Evolutionary conservation across 257 asterid genomes (phyloP).

Genomic region (Asclepias syriaca): DNA sequence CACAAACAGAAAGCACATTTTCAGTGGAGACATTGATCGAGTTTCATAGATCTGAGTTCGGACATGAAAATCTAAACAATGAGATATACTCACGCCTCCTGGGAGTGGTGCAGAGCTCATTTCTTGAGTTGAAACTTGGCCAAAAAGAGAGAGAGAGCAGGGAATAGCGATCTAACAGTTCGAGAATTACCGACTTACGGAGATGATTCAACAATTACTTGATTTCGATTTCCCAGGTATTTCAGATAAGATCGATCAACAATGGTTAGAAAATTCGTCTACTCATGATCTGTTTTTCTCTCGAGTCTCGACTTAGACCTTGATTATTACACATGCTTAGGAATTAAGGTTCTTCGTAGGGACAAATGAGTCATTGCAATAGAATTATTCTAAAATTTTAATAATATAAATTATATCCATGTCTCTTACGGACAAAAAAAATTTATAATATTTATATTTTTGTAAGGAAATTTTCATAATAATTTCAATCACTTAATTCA

Average conservation of each 20-base stretch:
- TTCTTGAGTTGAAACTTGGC: constrained; percentile 11
- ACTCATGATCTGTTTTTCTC: not conserved
- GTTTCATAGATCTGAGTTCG: constrained; percentile 13
- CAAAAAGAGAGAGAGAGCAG: not conserved
- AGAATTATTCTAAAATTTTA: not conserved
- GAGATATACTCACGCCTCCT: constrained; percentile 23
- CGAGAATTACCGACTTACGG: not conserved
- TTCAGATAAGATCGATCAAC: not conserved
- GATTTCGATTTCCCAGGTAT: not conserved
- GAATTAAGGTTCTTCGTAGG: constrained; percentile 5
- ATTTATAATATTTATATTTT: too few species aligned
- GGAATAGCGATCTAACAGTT: constrained; percentile 7
- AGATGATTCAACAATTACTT: not conserved
- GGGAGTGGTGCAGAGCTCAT: constrained; percentile 51
- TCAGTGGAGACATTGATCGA: not conserved
- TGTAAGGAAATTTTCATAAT: too few species aligned
- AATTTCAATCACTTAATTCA: too few species aligned
- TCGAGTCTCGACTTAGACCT: not conserved
- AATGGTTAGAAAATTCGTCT: not conserved
- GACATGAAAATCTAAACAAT: not conserved
- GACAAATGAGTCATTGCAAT: not conserved
- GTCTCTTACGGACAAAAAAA: too few species aligned
- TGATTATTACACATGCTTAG: not conserved
- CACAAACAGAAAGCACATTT: not conserved
- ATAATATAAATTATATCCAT: too few species aligned